phyloP scores from a whole-genome alignment of 495 filamentous ascomycete genomes.

The Xylaria palmicola region DNA sequence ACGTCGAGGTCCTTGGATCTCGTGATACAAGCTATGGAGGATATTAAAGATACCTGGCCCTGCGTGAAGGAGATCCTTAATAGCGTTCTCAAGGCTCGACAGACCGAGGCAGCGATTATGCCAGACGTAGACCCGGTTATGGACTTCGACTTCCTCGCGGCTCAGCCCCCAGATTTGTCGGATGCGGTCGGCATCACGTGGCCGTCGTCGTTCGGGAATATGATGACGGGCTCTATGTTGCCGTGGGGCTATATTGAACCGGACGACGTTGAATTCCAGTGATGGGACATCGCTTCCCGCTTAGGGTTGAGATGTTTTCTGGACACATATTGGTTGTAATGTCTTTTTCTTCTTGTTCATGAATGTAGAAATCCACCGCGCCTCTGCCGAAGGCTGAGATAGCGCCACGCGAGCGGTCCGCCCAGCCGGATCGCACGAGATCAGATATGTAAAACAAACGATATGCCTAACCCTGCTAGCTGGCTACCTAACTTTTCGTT shows the following conservation, averaged over 20 bases:
- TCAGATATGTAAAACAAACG: too few relatives aligned
- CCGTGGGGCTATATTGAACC: not conserved
- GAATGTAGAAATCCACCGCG: too few relatives aligned
- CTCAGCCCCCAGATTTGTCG: not conserved
- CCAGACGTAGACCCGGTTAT: slow-evolving; percentile 33
- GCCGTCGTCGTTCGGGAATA: slow-evolving; percentile 1
- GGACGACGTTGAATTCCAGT: not conserved
- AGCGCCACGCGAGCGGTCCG: too few relatives aligned
- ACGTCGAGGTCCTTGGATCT: slow-evolving; percentile 24
- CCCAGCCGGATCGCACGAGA: too few relatives aligned
- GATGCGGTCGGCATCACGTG: slow-evolving; percentile 2
- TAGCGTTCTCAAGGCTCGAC: slow-evolving; percentile 9
- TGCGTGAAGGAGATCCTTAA: slow-evolving; percentile 21
- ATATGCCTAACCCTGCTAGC: too few relatives aligned
- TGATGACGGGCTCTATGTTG: slow-evolving; percentile 9
- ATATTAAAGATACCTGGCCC: slow-evolving; percentile 28
- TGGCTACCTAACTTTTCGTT: too few relatives aligned
- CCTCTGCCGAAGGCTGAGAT: too few relatives aligned
- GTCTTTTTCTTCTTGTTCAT: too few relatives aligned
- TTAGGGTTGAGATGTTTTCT: not conserved
- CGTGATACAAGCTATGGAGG: slow-evolving; percentile 30
- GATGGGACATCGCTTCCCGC: not conserved
- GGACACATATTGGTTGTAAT: too few relatives aligned
- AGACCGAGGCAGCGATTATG: slow-evolving; percentile 20
- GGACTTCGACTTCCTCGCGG: slow-evolving; percentile 14